Evolutionary conservation across 768 basidiomycete species (phyloP).

Genomic region (Collybia sp.): DNA sequence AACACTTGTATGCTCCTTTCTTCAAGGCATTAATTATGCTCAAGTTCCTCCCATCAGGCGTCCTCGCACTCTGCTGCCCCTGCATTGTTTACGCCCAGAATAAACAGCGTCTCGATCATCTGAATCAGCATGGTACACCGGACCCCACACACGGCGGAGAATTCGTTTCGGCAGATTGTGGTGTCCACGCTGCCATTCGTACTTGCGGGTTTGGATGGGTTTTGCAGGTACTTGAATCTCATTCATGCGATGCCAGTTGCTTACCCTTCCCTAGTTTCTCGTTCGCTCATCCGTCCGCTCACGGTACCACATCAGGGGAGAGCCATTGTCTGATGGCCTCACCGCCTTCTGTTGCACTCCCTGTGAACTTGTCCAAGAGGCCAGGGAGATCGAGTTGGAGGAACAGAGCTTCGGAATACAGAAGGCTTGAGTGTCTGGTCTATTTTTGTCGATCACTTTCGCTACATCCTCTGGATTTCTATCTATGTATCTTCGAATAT

Average conservation of each 20-base stretch:
- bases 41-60: conserved; percentile 11
- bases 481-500: too few species aligned
- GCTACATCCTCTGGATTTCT: too few species aligned
- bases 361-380: conserved; percentile 39
- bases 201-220: conserved; percentile 22
- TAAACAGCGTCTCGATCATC: conserved; percentile 27
- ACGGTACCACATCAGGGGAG: conserved; percentile 34
- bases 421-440: conserved; percentile 8
- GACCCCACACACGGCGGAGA: conserved; percentile 31
- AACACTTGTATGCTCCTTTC: conserved; percentile 13
- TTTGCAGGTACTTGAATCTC: conserved; percentile 20
- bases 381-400: conserved; percentile 34
- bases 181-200: conserved; percentile 16
- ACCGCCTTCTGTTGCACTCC: conserved; percentile 29
- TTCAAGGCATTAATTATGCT: not conserved
- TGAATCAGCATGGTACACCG: conserved; percentile 21
- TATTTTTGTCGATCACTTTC: too few species aligned
- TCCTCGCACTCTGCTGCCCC: conserved; percentile 28
- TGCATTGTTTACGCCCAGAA: conserved; percentile 33
- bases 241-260: not conserved
- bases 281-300: conserved; percentile 23
- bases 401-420: conserved; percentile 22
- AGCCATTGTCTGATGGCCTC: conserved; percentile 24
- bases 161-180: conserved; percentile 22
- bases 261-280: not conserved